Conservation (phyloP, 495 filamentous ascomycete species). For the Trichoderma erinaceum region DNA sequence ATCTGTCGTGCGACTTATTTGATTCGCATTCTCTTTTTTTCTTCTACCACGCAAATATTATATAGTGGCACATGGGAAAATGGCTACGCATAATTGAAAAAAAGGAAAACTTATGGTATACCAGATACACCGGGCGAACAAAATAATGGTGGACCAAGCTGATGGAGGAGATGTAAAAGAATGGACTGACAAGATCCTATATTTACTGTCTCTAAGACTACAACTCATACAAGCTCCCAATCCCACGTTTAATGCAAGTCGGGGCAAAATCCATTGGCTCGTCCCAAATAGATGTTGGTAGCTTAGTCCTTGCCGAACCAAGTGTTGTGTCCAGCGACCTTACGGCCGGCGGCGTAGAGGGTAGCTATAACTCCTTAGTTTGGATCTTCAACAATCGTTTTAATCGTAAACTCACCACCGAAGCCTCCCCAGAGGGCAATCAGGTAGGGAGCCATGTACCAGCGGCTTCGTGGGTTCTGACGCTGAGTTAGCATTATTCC, state of each 20-base stretch:
- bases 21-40: neutral
- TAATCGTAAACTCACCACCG: conserved; percentile 30
- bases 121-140: neutral
- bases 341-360: conserved; percentile 53
- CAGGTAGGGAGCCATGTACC: conserved; percentile 69
- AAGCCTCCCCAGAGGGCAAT: conserved; percentile 58
- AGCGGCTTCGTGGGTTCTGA: conserved; percentile 57
- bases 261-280: neutral
- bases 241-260: neutral
- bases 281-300: neutral
- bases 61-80: neutral
- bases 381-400: neutral
- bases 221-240: neutral
- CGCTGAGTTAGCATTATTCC: conserved; percentile 1
- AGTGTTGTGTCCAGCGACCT: conserved; percentile 74
- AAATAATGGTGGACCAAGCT: neutral
- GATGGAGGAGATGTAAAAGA: conserved; percentile 14
- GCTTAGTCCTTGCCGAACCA: conserved; percentile 66
- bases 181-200: conserved; percentile 6
- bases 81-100: neutral
- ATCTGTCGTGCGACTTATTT: neutral
- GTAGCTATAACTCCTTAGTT: conserved; percentile 41
- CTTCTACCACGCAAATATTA: neutral
- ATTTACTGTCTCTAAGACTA: conserved; percentile 11
- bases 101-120: neutral